A percentile compares a stretch with the other conserved stretches of the same genome.
Conservation (phyloP, 768 basidiomycete species). For the Termitomyces sp. region DNA sequence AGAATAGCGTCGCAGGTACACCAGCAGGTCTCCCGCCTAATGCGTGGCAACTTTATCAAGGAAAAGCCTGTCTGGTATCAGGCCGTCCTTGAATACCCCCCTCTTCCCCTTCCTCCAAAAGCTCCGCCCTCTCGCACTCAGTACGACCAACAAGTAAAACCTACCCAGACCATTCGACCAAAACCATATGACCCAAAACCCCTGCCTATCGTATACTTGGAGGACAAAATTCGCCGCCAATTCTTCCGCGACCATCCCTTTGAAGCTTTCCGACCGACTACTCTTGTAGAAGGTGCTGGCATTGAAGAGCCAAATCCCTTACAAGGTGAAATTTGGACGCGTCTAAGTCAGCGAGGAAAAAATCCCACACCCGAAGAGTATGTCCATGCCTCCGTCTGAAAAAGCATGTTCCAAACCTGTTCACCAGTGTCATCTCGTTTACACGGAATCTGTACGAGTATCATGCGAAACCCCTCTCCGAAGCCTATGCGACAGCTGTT, state of each 20-base stretch:
- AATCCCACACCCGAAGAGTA: slow-evolving; percentile 92
- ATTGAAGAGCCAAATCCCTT: slow-evolving; percentile 56
- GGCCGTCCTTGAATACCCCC: slow-evolving; percentile 85
- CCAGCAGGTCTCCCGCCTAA: slow-evolving; percentile 77
- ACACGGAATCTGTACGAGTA: slow-evolving; percentile 71
- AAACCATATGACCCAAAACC: slow-evolving; percentile 43
- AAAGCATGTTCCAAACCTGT: slow-evolving; percentile 7
- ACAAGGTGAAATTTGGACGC: slow-evolving; percentile 65
- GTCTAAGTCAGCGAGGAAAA: slow-evolving; percentile 74
- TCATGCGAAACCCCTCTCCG: slow-evolving; percentile 60
- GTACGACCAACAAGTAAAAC: slow-evolving; percentile 39
- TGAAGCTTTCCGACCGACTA: slow-evolving; percentile 82
- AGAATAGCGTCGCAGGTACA: slow-evolving; percentile 87
- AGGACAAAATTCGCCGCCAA: slow-evolving; percentile 82
- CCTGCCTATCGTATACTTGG: slow-evolving; percentile 66
- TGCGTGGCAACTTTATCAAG: slow-evolving; percentile 60
- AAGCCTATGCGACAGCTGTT: slow-evolving; percentile 78
- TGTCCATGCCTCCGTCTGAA: slow-evolving; percentile 25
- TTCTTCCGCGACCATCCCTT: slow-evolving; percentile 98
- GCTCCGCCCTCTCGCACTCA: slow-evolving; percentile 54
- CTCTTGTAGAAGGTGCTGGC: slow-evolving; percentile 66
- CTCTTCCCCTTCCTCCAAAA: slow-evolving; percentile 78
- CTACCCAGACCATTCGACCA: slow-evolving; percentile 24
- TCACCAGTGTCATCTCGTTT: slow-evolving; percentile 70
- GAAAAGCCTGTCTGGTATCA: slow-evolving; percentile 79